These are phyloP conservation scores for Sporormia fimetaria DNA, from an alignment of 495 filamentous ascomycete species.

Conservation along the genomic window DNA sequence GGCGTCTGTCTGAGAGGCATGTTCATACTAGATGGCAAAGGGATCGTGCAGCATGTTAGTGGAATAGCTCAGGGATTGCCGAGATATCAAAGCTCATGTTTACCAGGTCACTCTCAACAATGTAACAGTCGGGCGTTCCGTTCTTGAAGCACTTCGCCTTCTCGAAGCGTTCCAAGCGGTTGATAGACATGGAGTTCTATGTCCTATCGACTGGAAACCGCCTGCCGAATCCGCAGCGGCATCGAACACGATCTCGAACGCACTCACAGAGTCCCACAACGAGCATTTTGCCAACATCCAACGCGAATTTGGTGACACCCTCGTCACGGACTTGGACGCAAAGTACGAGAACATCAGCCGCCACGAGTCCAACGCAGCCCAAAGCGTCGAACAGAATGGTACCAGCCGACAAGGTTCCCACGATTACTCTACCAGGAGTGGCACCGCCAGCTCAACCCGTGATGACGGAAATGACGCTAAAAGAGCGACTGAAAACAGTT, in stretches of 20 bases:
- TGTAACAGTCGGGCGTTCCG: constrained; percentile 18
- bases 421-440: no score
- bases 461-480: no score
- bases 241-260: constrained; percentile 6
- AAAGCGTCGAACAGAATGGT: no score
- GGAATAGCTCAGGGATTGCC: neutral
- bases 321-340: constrained; percentile 9
- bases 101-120: constrained; percentile 17
- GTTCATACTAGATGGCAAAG: constrained; percentile 17
- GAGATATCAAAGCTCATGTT: neutral
- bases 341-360: neutral
- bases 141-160: constrained; percentile 19
- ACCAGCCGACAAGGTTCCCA: no score
- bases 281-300: constrained; percentile 9
- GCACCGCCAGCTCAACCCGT: no score
- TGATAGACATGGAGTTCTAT: constrained; percentile 15
- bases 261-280: constrained; percentile 9
- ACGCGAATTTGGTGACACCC: constrained; percentile 11
- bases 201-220: constrained; percentile 15
- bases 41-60: constrained; percentile 18
- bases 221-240: constrained; percentile 2
- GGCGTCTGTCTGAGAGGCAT: constrained; percentile 19
- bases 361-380: neutral
- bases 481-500: no score
- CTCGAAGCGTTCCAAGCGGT: constrained; percentile 18